Evolutionary conservation across 805 yeast species (phyloP), one percentile per base, ranked within the genome.

Genomic region (Kurtzmaniella cleridarum): DNA sequence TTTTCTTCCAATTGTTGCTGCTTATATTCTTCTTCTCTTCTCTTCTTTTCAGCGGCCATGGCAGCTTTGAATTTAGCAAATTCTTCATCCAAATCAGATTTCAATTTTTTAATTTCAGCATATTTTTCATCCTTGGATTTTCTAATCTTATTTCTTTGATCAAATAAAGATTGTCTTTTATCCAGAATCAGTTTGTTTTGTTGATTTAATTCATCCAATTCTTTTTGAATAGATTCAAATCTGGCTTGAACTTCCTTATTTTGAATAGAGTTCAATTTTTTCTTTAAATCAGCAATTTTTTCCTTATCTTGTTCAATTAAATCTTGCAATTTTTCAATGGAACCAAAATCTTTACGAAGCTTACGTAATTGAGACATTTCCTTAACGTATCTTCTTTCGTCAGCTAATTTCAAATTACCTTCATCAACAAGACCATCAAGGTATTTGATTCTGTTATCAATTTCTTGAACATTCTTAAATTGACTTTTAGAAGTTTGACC

Each of bases 311-410:
- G 71, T 55, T 88, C 96, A 57, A 91, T 81, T 32, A 82, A 76
- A 51, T 77, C 77, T 70, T 88, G 96, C 52, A 77, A 76, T 53
- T 78, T 76, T 56, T 81, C 89, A 50, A 90, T 71, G 35, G 76
- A 71, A 36, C 78, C 78, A 58, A 87, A 85, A 60, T 83, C 90
- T 62, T 83, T 84, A 56, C 81, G 79, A 57, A 84, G 67, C 66
- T 86, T 88, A 65, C 91, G 81, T 61, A 93, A 76, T 34, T 81
- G 63, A 38, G 88, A 75, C 73, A 88, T 84, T 67, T 91, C 98
- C 67, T 85, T 85, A 49, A 93, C 79, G 48, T 73, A 65, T 57
- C 80, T 75, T 70, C 87, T 83, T 75, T 93, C 99, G 47, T 91
- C 96, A 39, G 89, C 97, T 55, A 93, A 78, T 52, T 86, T 78